Evolutionary conservation across 1,284 basidiomycete species (phyloP), one percentile per base, ranked within the genome.

Genomic region (Trametes hirsuta): DNA sequence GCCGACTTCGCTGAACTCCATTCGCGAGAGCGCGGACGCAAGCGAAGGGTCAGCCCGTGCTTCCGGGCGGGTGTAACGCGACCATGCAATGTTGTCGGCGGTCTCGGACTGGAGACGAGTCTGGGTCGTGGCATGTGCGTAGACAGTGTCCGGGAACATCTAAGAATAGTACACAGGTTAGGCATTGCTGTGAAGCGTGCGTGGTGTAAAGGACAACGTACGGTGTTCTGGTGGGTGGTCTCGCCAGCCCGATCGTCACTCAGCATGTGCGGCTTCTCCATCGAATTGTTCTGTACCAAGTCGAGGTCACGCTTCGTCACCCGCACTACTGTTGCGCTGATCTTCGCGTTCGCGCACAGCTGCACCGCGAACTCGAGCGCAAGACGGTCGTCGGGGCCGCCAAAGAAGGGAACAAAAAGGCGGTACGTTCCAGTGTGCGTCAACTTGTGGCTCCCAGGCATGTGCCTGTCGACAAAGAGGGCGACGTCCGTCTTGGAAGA

Each of bases 371-470:
- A 79, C 50, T 81, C 77, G 30, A 90, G 76, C 2, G 84, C 85
- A 18, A 84, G 79, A 3, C 85, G 77, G 63, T 90, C 88, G 68
- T 91, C 88, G 0, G 86, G 82, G 0, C 88, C 89, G 41, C 88
- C 88, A 67, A 88, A 85, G 79, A 91, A 91, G 9, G 85, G 85
- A 37, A 90, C 70, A 71, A 87, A 81, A 55, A 90, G 71, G 65
- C 86, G 84, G 65, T 84, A 78, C 25, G 64, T 61, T 44, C 69
- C 72, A 36, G 37, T 69, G 53, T 63, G 69, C 22, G 69, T 68
- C 46, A 51, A 66, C 56, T 66, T 74, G 39, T 68, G 66, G 25
- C 74, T 72, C 24, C 77, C 77, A 6, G 73, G 73, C 4, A 78
- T 76, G 57, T 81, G 78, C 18, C 85, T 81, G 69, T 96, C 93